Percentiles rank a stretch among this genome's conserved stretches.
Evolutionary conservation across 345 rosid genomes (phyloP).

Genomic region (Hirschfeldia incana): DNA sequence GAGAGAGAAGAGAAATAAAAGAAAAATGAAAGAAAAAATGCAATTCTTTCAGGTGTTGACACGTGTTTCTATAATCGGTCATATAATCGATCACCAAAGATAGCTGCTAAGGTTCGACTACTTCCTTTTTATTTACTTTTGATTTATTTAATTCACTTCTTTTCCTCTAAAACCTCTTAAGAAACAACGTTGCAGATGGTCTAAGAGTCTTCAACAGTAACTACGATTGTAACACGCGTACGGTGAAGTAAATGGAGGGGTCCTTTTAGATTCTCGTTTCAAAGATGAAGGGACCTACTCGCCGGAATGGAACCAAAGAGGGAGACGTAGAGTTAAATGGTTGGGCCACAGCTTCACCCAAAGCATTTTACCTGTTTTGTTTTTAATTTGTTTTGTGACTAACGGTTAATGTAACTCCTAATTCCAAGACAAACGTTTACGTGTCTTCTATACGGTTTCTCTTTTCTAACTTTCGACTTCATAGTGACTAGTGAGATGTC

Average conservation of each 20-base stretch:
- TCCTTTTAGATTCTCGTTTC: slow-evolving; percentile 8
- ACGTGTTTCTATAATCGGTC: too few species aligned
- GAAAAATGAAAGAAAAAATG: too few species aligned
- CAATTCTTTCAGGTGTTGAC: too few species aligned
- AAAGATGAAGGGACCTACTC: slow-evolving; percentile 5
- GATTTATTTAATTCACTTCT: too few species aligned
- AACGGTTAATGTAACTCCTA: slow-evolving; percentile 16
- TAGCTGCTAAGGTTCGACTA: too few species aligned
- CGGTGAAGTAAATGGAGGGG: background rate
- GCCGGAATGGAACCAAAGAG: slow-evolving; percentile 5
- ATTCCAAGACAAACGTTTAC: slow-evolving; percentile 18
- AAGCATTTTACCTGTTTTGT: background rate
- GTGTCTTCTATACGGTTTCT: slow-evolving; percentile 29
- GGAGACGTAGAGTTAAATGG: background rate
- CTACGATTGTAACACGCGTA: slow-evolving; percentile 24
- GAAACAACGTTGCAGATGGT: too few species aligned
- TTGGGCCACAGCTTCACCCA: slow-evolving; percentile 35
- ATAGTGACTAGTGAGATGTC: slow-evolving; percentile 11
- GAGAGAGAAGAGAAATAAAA: too few species aligned
- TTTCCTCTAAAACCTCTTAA: too few species aligned
- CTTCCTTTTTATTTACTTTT: too few species aligned
- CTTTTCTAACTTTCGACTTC: slow-evolving; percentile 9
- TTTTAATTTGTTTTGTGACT: background rate
- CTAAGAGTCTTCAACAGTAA: background rate
- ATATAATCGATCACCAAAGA: too few species aligned